A percentile compares a stretch with the other conserved stretches of the same genome.
phyloP scores from a whole-genome alignment of 352 stramenopile species.

The Globisporangium okanoganense region DNA sequence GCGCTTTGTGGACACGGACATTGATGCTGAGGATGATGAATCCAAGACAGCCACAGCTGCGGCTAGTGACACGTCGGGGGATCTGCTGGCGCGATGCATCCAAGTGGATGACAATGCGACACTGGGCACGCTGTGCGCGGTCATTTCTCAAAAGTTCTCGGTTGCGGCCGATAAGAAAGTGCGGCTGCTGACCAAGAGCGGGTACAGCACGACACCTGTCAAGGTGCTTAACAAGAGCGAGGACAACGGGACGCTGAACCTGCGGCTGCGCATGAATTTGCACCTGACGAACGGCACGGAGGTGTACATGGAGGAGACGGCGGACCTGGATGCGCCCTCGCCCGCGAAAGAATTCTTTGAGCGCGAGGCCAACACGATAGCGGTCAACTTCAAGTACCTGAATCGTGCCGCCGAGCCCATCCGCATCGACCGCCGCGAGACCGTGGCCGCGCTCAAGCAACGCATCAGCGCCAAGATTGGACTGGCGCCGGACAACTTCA shows the following conservation, averaged over 20 bases:
- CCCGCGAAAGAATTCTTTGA: slow-evolving; percentile 65
- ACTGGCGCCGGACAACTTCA: slow-evolving; percentile 54
- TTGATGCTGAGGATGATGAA: background rate
- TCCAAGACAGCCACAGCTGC: slow-evolving; percentile 15
- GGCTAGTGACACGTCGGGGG: background rate
- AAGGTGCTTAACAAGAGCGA: slow-evolving; percentile 64
- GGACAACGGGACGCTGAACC: slow-evolving; percentile 30
- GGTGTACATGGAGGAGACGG: slow-evolving; percentile 70
- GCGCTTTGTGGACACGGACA: slow-evolving; percentile 37
- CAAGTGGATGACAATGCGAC: slow-evolving; percentile 66
- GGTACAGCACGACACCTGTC: slow-evolving; percentile 58
- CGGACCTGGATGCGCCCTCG: slow-evolving; percentile 38
- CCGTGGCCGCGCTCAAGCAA: slow-evolving; percentile 51
- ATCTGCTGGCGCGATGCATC: slow-evolving; percentile 49
- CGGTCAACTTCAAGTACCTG: slow-evolving; percentile 67
- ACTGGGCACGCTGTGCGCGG: slow-evolving; percentile 36
- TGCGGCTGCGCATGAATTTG: slow-evolving; percentile 56
- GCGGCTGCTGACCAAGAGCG: slow-evolving; percentile 67
- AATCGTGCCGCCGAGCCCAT: slow-evolving; percentile 40
- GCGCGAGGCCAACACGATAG: slow-evolving; percentile 76
- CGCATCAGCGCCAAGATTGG: slow-evolving; percentile 46
- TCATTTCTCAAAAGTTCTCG: slow-evolving; percentile 56
- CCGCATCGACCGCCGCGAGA: slow-evolving; percentile 73
- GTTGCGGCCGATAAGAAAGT: slow-evolving; percentile 34
- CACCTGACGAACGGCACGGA: slow-evolving; percentile 66